Evolutionary conservation across 164 flowering plant species (phyloP).

Genomic region (Magnolia kwangsiensis): DNA sequence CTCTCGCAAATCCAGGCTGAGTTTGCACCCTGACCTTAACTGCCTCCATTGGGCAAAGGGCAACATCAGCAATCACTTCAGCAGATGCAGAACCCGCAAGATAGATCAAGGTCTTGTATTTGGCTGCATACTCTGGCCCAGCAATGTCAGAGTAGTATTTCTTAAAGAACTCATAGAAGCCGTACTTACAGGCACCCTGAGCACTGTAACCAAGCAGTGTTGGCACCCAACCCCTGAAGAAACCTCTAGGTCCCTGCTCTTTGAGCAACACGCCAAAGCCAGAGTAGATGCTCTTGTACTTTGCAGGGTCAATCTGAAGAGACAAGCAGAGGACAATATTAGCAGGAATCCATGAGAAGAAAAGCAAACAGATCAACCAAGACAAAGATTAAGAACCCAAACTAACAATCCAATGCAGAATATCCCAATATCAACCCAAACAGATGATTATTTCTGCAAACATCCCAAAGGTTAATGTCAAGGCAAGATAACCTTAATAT

Average conservation of each 20-base stretch:
- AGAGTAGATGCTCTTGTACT: constrained; percentile 65
- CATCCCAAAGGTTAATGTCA: background rate
- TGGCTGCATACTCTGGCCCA: constrained; percentile 77
- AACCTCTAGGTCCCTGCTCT: constrained; percentile 75
- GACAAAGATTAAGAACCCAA: background rate
- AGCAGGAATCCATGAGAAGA: background rate
- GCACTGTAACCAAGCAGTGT: constrained; percentile 88
- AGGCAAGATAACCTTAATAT: no score
- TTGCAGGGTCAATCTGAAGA: constrained; percentile 68
- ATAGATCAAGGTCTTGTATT: constrained; percentile 80
- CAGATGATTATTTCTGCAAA: background rate
- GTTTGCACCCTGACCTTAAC: constrained; percentile 92
- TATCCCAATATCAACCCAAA: background rate
- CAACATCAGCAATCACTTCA: constrained; percentile 77
- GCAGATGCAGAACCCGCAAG: constrained; percentile 93
- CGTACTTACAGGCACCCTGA: constrained; percentile 83
- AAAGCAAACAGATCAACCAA: background rate
- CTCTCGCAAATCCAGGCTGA: constrained; percentile 86
- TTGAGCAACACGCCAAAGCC: constrained; percentile 69
- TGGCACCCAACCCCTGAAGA: constrained; percentile 87
- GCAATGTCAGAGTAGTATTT: constrained; percentile 83
- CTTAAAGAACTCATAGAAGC: constrained; percentile 84
- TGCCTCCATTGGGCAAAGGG: constrained; percentile 89
- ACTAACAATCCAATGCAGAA: background rate
- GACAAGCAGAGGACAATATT: background rate